Conservation (phyloP, 129 eudicot species). For the Flaveria sonorensis region DNA sequence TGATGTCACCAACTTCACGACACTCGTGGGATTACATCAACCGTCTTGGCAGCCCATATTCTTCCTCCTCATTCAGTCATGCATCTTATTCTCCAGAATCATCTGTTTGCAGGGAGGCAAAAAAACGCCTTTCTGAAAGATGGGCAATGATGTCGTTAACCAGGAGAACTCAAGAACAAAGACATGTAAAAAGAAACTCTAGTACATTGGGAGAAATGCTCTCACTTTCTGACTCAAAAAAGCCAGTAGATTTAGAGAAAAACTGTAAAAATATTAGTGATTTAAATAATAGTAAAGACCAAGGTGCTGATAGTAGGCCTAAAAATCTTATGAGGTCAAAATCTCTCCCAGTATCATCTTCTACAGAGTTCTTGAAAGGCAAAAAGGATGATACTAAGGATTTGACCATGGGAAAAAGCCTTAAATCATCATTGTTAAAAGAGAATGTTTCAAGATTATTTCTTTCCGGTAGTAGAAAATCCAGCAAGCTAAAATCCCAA, state of each 20-base stretch:
- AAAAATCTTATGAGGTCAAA: constrained; percentile 72
- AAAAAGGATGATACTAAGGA: constrained; percentile 53
- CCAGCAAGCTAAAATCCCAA: constrained; percentile 51
- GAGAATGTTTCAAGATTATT: constrained; percentile 79
- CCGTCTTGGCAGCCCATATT: constrained; percentile 64
- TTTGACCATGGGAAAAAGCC: constrained; percentile 40
- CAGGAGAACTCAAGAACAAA: constrained; percentile 60
- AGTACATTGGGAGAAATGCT: constrained; percentile 99
- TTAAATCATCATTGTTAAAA: constrained; percentile 55
- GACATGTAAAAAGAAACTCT: constrained; percentile 67
- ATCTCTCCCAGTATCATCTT: constrained; percentile 71
- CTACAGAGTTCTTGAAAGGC: constrained; percentile 41
- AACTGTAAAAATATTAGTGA: constrained; percentile 31
- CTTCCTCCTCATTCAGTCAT: constrained; percentile 66
- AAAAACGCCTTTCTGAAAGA: constrained; percentile 97
- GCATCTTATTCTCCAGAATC: constrained; percentile 93
- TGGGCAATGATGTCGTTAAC: constrained; percentile 92
- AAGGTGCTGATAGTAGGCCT: constrained; percentile 39
- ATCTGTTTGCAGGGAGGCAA: constrained; percentile 91
- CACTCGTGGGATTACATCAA: constrained; percentile 90
- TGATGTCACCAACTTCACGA: constrained; percentile 73
- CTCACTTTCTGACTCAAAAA: constrained; percentile 81
- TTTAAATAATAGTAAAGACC: constrained; percentile 25
- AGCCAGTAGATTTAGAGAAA: constrained; percentile 38
- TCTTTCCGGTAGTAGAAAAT: constrained; percentile 64